Conservation (phyloP, 495 filamentous ascomycete species). For the Penicillium manginii region DNA sequence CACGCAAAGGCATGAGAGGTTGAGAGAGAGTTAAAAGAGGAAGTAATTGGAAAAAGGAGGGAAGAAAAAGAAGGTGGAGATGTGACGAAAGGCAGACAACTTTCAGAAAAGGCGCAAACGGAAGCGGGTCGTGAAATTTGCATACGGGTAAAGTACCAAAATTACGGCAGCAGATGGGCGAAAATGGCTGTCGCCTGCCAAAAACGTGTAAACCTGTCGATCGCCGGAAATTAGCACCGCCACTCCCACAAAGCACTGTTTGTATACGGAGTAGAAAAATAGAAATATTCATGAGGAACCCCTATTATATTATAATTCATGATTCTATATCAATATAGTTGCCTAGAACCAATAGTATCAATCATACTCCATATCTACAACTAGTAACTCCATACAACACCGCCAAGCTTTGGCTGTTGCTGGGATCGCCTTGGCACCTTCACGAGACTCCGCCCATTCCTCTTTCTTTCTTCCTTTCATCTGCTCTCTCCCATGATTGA, state of each 20-base stretch:
- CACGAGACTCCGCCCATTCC: neutral
- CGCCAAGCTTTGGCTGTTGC: conserved; percentile 1
- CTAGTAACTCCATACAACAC: neutral
- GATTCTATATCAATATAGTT: neutral
- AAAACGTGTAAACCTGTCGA: conserved; percentile 5
- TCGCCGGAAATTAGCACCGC: conserved; percentile 5
- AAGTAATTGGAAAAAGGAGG: neutral
- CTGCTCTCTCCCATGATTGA: neutral
- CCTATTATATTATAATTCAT: too few relatives aligned
- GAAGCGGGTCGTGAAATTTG: conserved; percentile 3
- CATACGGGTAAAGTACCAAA: conserved; percentile 1
- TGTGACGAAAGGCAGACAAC: neutral
- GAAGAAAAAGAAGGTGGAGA: neutral
- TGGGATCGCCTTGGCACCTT: neutral
- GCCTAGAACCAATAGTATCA: neutral
- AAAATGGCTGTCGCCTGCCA: neutral
- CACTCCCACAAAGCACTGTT: too few relatives aligned
- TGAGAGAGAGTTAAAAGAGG: neutral
- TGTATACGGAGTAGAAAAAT: too few relatives aligned
- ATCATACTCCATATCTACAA: too few relatives aligned
- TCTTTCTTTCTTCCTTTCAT: neutral
- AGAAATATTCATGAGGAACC: neutral
- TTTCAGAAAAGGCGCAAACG: neutral
- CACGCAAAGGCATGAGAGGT: conserved; percentile 7
- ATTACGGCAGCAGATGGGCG: neutral